Conservation (phyloP, 169 alveolate species). For the Babesia caballi region DNA sequence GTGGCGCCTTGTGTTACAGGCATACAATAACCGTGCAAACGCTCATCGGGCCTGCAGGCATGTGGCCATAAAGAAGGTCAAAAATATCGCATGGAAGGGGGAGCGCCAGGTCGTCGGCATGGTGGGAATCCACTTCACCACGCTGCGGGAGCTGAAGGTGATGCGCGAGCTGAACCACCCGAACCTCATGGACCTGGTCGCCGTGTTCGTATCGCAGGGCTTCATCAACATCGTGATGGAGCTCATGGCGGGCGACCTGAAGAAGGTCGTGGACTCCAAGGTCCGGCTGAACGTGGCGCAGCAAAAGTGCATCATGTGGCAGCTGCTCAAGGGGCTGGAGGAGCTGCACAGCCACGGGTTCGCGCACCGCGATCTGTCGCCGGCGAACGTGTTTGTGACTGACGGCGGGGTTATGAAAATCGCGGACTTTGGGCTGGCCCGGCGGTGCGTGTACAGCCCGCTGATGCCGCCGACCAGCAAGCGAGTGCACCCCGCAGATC, state of each 20-base stretch:
- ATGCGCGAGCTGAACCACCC: slow-evolving; percentile 86
- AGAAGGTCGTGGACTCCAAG: slow-evolving; percentile 83
- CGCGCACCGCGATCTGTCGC: slow-evolving; percentile 83
- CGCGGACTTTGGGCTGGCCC: slow-evolving; percentile 88
- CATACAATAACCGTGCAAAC: too few relatives aligned
- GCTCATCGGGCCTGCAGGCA: slow-evolving; percentile 21
- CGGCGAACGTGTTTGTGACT: slow-evolving; percentile 81
- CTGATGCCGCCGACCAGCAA: slow-evolving; percentile 51
- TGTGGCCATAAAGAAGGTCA: slow-evolving; percentile 92
- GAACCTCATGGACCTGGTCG: slow-evolving; percentile 84
- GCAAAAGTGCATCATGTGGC: slow-evolving; percentile 82
- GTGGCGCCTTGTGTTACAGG: too few relatives aligned
- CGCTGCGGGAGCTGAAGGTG: slow-evolving; percentile 89
- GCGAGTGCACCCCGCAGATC: slow-evolving; percentile 50
- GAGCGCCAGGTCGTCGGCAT: slow-evolving; percentile 77
- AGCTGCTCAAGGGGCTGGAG: slow-evolving; percentile 75
- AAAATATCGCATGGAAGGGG: slow-evolving; percentile 70
- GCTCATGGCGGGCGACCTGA: slow-evolving; percentile 90
- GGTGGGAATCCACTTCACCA: slow-evolving; percentile 87
- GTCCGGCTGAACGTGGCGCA: slow-evolving; percentile 85
- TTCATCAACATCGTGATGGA: slow-evolving; percentile 88
- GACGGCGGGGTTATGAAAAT: slow-evolving; percentile 79
- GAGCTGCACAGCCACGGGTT: slow-evolving; percentile 73
- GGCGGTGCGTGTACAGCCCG: slow-evolving; percentile 46
- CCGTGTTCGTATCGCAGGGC: slow-evolving; percentile 82